These are phyloP conservation scores for Blastomyces percursus DNA, from an alignment of 2,329 filamentous ascomycete genomes.

Conservation along the genomic window DNA sequence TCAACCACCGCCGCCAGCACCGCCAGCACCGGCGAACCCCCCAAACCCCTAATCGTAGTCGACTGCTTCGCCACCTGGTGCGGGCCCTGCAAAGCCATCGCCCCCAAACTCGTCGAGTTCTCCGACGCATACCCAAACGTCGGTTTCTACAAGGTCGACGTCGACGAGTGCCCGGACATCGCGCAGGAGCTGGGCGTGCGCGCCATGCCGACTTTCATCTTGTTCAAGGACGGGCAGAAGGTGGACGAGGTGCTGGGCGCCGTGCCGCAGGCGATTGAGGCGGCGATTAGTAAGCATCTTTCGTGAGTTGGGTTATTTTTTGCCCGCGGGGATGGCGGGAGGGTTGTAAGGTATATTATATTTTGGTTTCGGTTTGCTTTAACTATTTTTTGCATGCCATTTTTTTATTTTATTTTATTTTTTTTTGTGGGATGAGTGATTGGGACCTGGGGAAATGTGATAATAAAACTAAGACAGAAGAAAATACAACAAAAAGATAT, in stretches of 20 bases:
- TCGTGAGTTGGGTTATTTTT: neutral
- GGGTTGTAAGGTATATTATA: no score
- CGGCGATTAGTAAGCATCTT: conserved; percentile 15
- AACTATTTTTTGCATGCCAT: no score
- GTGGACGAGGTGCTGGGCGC: conserved; percentile 44
- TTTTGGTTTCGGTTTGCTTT: no score
- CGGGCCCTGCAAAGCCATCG: conserved; percentile 46
- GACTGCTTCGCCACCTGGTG: conserved; percentile 49
- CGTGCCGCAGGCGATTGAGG: conserved; percentile 53
- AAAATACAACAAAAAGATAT: no score
- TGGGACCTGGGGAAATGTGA: no score
- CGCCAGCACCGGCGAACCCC: conserved; percentile 36
- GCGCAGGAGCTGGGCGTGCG: conserved; percentile 41
- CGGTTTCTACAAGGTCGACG: conserved; percentile 46
- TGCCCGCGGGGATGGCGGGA: no score
- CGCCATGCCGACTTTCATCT: conserved; percentile 36
- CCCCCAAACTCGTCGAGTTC: conserved; percentile 34
- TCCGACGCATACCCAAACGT: conserved; percentile 41
- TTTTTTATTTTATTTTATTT: no score
- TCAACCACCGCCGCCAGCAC: conserved; percentile 38
- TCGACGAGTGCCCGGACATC: conserved; percentile 42
- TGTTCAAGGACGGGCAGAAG: conserved; percentile 31
- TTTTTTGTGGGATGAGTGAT: no score
- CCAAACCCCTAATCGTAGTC: conserved; percentile 37
- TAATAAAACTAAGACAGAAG: no score